Base-by-base conservation (phyloP, 257 asterid genomes). In the Petrea volubilis region DNA sequence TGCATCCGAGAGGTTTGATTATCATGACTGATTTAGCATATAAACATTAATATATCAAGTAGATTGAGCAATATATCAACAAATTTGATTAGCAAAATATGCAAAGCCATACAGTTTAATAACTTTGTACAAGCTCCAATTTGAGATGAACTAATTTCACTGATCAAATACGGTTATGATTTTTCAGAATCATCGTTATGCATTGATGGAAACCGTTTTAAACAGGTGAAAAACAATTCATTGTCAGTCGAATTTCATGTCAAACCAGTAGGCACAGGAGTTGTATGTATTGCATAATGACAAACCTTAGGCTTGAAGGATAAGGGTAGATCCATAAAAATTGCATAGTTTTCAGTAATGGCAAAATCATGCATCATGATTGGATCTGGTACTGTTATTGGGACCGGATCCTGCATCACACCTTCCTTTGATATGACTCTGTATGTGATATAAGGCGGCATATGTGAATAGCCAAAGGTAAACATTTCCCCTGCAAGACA, bases 361-460 rank as follows among this genome's bases (percentile, higher is more conserved):
- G 98, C 98, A 78, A 94, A 94, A 82, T 94, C 98, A 73, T 94
- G 98, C 96, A 94, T 89, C 99, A 94, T 89, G 78, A 91, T 72
- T 68, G 99, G 82, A 7, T 77, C 91, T 67, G 96, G 61, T 62
- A 94, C 73, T 72, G 99, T 91, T 67, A 94, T 91, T 46, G 97
- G 95, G 79, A 94, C 99, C 7, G 97, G 96, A 73, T 91, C 99
- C 65, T 91, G 80, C 99, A 94, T 94, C 38, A 60, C 69, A 15
- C 99, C 99, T 56, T 86, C 97, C 82, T 84, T 89, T 50, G 99
- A 91, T 85, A 94, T 81, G 62, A 94, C 95, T 82, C 99, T 83
- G 80, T 91, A 94, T 60, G 97, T 91, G 82, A 91, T 33, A 79
- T 85, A 89, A 40, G 99, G 99, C 38, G 93, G 86, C 27, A 74